Percentiles rank a stretch among this genome's conserved stretches.
phyloP scores from a whole-genome alignment of 2,329 filamentous ascomycete genomes.

The Paracamarosporium sp. region DNA sequence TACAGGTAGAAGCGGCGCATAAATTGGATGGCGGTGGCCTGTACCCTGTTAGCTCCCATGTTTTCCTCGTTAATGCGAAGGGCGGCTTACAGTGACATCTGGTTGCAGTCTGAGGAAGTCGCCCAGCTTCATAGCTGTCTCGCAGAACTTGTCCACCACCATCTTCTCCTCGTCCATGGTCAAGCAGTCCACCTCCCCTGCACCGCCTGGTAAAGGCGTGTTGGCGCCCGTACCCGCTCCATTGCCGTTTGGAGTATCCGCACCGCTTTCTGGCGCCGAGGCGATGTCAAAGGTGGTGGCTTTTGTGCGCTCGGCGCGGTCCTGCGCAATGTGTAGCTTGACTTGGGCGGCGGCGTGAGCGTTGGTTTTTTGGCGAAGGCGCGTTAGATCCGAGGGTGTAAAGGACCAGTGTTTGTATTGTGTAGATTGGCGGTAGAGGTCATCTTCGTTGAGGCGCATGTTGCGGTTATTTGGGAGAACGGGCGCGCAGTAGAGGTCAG shows the following conservation, averaged over 20 bases:
- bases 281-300: slow-evolving; percentile 30
- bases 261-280: slow-evolving; percentile 24
- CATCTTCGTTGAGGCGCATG: slow-evolving; percentile 78
- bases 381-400: slow-evolving; percentile 72
- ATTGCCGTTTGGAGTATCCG: slow-evolving; percentile 30
- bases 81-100: slow-evolving; percentile 65
- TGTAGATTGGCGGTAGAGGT: slow-evolving; percentile 85
- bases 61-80: slow-evolving; percentile 49
- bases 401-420: slow-evolving; percentile 96
- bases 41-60: not conserved
- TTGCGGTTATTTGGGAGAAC: slow-evolving; percentile 12
- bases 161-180: slow-evolving; percentile 82
- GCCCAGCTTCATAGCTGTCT: slow-evolving; percentile 62
- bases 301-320: slow-evolving; percentile 38
- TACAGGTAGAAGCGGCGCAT: slow-evolving; percentile 94
- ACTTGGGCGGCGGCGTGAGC: slow-evolving; percentile 74
- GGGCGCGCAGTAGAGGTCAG: not conserved
- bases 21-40: slow-evolving; percentile 86
- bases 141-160: slow-evolving; percentile 81
- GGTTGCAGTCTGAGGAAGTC: slow-evolving; percentile 67
- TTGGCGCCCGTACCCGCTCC: slow-evolving; percentile 42
- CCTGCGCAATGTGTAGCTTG: slow-evolving; percentile 62
- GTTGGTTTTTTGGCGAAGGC: slow-evolving; percentile 81
- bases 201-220: slow-evolving; percentile 28
- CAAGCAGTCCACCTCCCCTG: slow-evolving; percentile 73